Conservation (phyloP, 305 asterid species). For the Fraxinus latifolia region DNA sequence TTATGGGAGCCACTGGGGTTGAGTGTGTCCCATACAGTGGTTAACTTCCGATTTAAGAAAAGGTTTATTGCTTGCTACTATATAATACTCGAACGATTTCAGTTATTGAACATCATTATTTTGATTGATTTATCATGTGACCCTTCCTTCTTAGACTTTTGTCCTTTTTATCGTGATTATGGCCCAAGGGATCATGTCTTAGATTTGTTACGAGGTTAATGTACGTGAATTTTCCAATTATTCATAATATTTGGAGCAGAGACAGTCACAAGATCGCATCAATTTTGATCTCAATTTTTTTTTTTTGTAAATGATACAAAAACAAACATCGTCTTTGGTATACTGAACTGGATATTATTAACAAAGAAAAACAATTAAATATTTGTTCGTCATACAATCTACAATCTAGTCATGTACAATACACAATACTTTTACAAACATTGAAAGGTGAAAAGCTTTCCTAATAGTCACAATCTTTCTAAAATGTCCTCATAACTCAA, state of each 20-base stretch:
- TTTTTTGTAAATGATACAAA: neutral
- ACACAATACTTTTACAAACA: neutral
- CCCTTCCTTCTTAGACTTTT: neutral
- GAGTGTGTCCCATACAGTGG: slow-evolving; percentile 8
- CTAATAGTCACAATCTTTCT: neutral
- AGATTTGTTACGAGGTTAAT: neutral
- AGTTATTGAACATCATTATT: neutral
- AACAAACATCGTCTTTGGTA: neutral
- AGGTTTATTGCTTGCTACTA: neutral
- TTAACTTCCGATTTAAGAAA: slow-evolving; percentile 44
- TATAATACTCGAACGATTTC: neutral
- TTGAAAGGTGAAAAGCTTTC: neutral
- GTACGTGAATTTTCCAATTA: neutral
- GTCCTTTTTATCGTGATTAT: neutral
- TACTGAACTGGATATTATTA: neutral
- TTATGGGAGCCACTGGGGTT: slow-evolving; percentile 15
- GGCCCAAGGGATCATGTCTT: neutral
- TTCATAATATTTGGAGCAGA: neutral
- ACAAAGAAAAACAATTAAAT: neutral
- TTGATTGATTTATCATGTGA: neutral
- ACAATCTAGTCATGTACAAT: neutral
- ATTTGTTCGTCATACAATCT: neutral
- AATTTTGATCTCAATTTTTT: neutral
- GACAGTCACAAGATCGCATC: neutral
- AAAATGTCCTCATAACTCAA: neutral